These are phyloP conservation scores for Penicillium nordicum DNA, from an alignment of 2,329 filamentous ascomycete species.

Conservation along the genomic window DNA sequence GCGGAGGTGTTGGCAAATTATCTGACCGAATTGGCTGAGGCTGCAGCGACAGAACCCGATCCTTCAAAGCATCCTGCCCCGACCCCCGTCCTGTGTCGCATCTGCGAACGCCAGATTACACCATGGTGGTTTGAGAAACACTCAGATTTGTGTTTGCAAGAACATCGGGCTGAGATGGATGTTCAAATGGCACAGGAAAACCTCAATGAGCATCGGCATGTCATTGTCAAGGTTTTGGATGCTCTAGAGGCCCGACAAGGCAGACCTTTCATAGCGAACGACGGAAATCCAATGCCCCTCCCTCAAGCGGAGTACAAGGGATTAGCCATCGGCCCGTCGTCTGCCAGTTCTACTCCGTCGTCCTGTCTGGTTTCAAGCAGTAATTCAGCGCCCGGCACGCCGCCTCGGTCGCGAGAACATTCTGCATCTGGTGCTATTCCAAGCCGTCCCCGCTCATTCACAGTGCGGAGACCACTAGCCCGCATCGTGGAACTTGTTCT, in stretches of 20 bases:
- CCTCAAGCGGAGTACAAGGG: conserved; percentile 81
- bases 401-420: conserved; percentile 64
- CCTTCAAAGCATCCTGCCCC: conserved; percentile 75
- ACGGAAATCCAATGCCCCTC: conserved; percentile 47
- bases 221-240: conserved; percentile 93
- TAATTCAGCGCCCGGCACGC: conserved; percentile 64
- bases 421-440: conserved; percentile 70
- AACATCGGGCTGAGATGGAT: conserved; percentile 95
- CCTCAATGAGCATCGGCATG: conserved; percentile 85
- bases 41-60: conserved; percentile 69
- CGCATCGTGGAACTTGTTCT: conserved; percentile 92
- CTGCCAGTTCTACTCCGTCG: conserved; percentile 64
- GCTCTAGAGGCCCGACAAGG: conserved; percentile 67
- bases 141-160: conserved; percentile 90
- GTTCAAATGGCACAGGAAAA: conserved; percentile 94
- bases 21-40: conserved; percentile 82
- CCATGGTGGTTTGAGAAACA: conserved; percentile 99
- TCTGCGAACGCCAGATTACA: conserved; percentile 94
- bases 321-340: conserved; percentile 73
- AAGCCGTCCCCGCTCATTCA: conserved; percentile 79
- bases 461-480: conserved; percentile 80
- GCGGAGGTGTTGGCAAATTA: conserved; percentile 94
- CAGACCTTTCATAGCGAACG: conserved; percentile 36
- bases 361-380: conserved; percentile 69
- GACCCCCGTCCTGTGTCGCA: conserved; percentile 83